Percentiles rank a stretch among this genome's conserved stretches.
Conservation (phyloP, 805 yeast species). For the Lachancea meyersii region DNA sequence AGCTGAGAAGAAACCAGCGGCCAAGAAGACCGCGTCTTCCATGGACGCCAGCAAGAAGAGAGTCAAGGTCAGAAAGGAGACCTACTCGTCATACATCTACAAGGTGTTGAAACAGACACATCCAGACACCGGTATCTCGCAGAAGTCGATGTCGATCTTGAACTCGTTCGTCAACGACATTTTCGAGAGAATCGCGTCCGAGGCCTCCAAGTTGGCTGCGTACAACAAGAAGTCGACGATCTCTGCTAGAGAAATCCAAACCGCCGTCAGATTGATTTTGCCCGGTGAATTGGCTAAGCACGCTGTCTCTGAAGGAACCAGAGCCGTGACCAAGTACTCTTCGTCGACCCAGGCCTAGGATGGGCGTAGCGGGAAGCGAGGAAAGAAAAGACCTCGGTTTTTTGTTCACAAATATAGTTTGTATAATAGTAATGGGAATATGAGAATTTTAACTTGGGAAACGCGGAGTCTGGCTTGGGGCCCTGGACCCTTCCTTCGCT, state of each 20-base stretch:
- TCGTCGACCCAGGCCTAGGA: conserved; percentile 47
- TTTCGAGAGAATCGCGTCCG: conserved; percentile 96
- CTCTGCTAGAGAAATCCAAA: conserved; percentile 97
- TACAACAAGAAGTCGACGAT: conserved; percentile 97
- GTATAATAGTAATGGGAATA: conserved; percentile 8
- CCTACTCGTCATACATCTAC: conserved; percentile 96
- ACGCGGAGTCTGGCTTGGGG: not conserved
- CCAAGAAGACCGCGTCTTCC: conserved; percentile 81
- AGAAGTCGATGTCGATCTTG: conserved; percentile 97
- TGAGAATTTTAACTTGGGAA: conserved; percentile 4
- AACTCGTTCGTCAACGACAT: conserved; percentile 97
- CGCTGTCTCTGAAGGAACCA: conserved; percentile 97
- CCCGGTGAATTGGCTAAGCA: conserved; percentile 99
- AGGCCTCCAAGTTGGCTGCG: conserved; percentile 97
- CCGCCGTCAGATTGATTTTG: conserved; percentile 94
- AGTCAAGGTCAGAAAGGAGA: conserved; percentile 93
- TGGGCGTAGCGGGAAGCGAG: conserved; percentile 1
- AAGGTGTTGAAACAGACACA: conserved; percentile 98
- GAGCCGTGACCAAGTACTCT: conserved; percentile 95
- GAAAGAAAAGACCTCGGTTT: too few species aligned
- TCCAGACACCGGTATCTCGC: conserved; percentile 99
- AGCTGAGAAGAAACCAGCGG: conserved; percentile 92
- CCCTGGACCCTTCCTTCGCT: too few species aligned
- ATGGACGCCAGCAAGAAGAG: conserved; percentile 82
- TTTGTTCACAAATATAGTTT: conserved; percentile 1